phyloP scores from a whole-genome alignment of 257 asterid species.

The Cynanchum wilfordii region DNA sequence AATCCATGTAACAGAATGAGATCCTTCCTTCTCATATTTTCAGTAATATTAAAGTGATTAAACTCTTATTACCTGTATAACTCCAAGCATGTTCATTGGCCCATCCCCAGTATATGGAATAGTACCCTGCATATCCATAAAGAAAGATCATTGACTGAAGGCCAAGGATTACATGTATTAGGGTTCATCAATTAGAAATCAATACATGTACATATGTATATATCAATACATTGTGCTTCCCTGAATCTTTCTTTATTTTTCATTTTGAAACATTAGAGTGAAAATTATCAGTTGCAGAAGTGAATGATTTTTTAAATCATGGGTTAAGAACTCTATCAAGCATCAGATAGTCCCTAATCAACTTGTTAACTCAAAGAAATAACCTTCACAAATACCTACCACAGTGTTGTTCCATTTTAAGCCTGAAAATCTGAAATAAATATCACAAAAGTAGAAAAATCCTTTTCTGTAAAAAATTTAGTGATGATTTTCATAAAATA shows the following conservation, averaged over 20 bases:
- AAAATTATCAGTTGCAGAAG: background rate
- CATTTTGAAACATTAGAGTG: background rate
- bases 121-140: conserved; percentile 32
- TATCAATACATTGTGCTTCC: background rate
- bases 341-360: background rate
- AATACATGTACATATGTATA: background rate
- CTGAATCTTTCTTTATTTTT: background rate
- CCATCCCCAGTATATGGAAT: conserved; percentile 38
- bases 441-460: background rate
- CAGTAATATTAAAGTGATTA: background rate
- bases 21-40: background rate
- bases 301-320: background rate
- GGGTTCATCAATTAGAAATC: background rate
- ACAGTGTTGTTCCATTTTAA: background rate
- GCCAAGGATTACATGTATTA: background rate
- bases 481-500: background rate
- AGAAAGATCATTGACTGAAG: background rate
- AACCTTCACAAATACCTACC: background rate
- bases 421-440: background rate
- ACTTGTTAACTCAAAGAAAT: background rate
- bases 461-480: background rate
- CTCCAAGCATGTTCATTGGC: conserved; percentile 77
- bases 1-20: conserved; percentile 8
- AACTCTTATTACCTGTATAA: conserved; percentile 49
- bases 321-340: conserved; percentile 1